Evolutionary conservation across 1,139 yeast genomes (phyloP), one percentile per base, ranked within the genome.

Genomic region (Taphrina confusa): DNA sequence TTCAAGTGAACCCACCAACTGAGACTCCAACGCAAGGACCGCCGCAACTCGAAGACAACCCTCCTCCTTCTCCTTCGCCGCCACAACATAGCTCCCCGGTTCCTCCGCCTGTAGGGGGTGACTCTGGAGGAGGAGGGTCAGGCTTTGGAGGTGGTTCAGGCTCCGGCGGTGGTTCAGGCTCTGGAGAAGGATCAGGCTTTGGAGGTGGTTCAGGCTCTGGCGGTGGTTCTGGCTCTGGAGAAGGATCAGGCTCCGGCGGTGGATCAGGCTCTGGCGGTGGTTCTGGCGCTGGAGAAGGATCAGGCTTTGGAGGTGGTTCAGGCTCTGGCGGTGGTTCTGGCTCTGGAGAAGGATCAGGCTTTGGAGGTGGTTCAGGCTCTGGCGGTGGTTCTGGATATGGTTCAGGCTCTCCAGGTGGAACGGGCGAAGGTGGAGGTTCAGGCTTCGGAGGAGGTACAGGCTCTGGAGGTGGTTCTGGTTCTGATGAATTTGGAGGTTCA

Each of bases 371-470:
- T 8, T 14, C 46, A 11, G 46, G 46, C 20, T 5, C 25, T 8
- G 46, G 46, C 8, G 5, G 27, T 40, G 46, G 46, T 40, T 5
- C 25, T 18, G 46, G 46, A 5, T 14, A 8, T 20, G 46, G 46
- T 40, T 6, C 25, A 16, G 46, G 25, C 8, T 40, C 22, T 40
- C 27, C 27, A 8, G 8, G n/a, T 18, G 46, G 46, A 5, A 8
- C 25, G 5, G 46, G 46, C 20, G 22, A 8, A 11, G 46, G 46
- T 8, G 5, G 27, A 8, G 46, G 46, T 40, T 6, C 25, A 11
- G 46, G 46, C 8, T 40, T 27, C 20, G 46, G 46, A 5, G 9
- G 27, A 16, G 46, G 46, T 11, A 8, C 46, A 11, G 46, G 46
- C 8, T 6, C 8, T 8, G 46, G 46, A 16, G 6, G n/a, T 40